Evolutionary conservation across 2,329 filamentous ascomycete genomes (phyloP).

Genomic region (Delphinella strobiligena): DNA sequence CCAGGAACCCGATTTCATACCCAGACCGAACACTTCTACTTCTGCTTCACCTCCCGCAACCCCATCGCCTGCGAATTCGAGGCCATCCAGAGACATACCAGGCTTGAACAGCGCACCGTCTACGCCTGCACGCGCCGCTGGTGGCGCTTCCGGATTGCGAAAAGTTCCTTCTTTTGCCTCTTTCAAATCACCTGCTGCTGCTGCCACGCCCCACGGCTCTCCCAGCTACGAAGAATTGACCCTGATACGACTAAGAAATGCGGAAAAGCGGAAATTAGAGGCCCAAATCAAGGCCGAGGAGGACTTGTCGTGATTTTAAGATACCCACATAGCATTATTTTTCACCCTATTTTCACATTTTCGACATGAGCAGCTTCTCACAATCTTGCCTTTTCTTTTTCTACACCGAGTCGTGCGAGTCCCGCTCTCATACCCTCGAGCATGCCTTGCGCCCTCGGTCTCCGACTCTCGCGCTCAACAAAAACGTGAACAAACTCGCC

Average conservation of each 20-base stretch:
- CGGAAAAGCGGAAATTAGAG: conserved; percentile 31
- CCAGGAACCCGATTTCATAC: conserved; percentile 35
- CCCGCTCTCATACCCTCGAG: conserved; percentile 39
- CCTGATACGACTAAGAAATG: conserved; percentile 32
- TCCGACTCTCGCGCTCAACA: conserved; percentile 60
- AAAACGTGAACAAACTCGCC: conserved; percentile 83
- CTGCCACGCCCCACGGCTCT: conserved; percentile 7
- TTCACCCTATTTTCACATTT: not conserved
- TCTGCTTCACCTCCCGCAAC: conserved; percentile 1
- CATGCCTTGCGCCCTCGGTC: conserved; percentile 58
- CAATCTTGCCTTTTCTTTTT: conserved; percentile 9
- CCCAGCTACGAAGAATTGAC: conserved; percentile 28
- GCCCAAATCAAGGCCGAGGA: conserved; percentile 31
- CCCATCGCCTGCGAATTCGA: not conserved
- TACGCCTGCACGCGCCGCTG: not conserved
- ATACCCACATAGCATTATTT: not conserved
- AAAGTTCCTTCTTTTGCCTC: conserved; percentile 33
- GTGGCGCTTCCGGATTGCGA: conserved; percentile 17
- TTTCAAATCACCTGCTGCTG: conserved; percentile 19
- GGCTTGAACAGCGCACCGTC: not conserved
- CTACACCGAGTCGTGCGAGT: conserved; percentile 19
- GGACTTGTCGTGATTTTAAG: no score
- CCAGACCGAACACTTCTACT: conserved; percentile 1
- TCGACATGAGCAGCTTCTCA: conserved; percentile 4
- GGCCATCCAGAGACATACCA: not conserved